Evolutionary conservation across 495 filamentous ascomycete species (phyloP).

Genomic region (Aspergillus ostianus): DNA sequence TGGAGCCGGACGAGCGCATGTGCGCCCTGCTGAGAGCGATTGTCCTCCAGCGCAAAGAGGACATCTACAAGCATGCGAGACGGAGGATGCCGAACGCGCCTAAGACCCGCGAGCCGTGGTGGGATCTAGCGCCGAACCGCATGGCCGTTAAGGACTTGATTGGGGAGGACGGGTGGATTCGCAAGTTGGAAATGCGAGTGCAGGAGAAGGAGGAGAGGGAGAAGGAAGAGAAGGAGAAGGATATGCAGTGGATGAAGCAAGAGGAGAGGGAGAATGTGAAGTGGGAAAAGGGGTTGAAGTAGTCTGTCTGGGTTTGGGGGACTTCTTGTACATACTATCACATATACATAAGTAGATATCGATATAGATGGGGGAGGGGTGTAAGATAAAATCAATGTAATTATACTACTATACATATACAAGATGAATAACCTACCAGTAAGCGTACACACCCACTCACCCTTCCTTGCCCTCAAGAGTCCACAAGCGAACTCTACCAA

Average conservation of each 20-base stretch:
- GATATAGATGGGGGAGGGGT: background rate
- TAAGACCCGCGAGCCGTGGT: constrained; percentile 29
- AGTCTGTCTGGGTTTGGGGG: no score
- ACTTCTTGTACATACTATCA: background rate
- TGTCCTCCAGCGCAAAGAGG: constrained; percentile 21
- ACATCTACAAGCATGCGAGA: constrained; percentile 15
- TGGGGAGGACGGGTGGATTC: constrained; percentile 32
- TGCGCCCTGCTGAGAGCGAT: constrained; percentile 45
- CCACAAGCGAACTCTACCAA: background rate
- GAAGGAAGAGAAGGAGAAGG: no score
- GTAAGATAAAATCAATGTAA: constrained; percentile 8
- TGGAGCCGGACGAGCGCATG: constrained; percentile 61
- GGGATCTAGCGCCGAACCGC: constrained; percentile 38
- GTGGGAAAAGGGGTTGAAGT: background rate
- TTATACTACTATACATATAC: constrained; percentile 12
- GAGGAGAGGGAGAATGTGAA: no score
- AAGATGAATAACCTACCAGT: background rate
- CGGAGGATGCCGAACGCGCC: background rate
- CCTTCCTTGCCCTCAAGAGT: background rate
- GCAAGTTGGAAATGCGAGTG: constrained; percentile 19
- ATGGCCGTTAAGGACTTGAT: constrained; percentile 31
- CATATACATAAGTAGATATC: background rate
- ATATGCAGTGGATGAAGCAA: no score
- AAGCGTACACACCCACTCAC: no score
- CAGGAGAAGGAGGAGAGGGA: constrained; percentile 5